Base-by-base conservation (phyloP, 352 stramenopile species). In the Phytophthora cryptogea region DNA sequence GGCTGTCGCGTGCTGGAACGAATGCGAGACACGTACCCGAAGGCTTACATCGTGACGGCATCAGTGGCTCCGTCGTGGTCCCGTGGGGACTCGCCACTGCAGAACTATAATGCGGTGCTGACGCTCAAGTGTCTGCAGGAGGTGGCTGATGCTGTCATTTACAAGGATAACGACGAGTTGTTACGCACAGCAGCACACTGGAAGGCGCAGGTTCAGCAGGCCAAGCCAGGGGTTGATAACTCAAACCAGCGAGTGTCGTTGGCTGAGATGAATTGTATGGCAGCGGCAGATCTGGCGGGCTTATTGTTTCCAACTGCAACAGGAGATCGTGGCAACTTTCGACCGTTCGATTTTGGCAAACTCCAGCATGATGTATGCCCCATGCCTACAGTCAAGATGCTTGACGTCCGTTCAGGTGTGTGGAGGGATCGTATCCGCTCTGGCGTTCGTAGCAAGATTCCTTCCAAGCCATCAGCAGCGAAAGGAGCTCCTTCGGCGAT, bases 101-200 rank as follows among this genome's bases (percentile, higher is more conserved):
- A 96, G 61, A 93, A 94, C 54, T 96, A 95, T 71, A 96, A 96
- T 51, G 72, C 86, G 0, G 54, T 90, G 5, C 75, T 96, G 42
- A 84, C 88, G 17, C 57, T 96, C 17, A 62, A 63, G 2, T 76
- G 87, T 49, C 63, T 96, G 14, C 80, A 88, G 46, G 71, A 88
- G 11, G 67, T 88, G 51, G 79, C 80, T 7, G 88, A 96, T 63
- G 81, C 68, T 36, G 71, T 95, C 23, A 65, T 96, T 53, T 95
- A 89, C 72, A 91, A 92, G 42, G 83, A 93, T 23, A 96, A 96
- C 44, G 88, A 96, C 53, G 83, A 95, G 30, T 57, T 95, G 5
- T 52, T 95, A 39, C 76, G 72, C 27, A 61, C 71, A 0, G 76
- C 66, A 2, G 33, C 42, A n/a, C 78, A 90, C 47, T 94, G 83